Evolutionary conservation across 2,329 filamentous ascomycete genomes (phyloP).

Genomic region (Fusarium sp.): DNA sequence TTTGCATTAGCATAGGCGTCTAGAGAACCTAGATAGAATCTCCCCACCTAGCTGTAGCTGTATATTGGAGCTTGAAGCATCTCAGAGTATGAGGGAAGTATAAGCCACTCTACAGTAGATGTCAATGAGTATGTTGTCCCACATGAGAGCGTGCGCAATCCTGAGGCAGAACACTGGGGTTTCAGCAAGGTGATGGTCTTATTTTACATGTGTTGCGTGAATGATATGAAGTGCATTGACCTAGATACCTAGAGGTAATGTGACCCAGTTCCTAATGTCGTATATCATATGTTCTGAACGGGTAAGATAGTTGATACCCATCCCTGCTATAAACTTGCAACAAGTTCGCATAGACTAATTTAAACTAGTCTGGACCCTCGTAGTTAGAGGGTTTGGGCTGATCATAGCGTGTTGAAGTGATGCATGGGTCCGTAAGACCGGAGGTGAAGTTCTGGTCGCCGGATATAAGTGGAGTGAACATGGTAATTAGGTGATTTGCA

Average conservation of each 20-base stretch:
- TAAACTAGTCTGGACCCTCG: neutral
- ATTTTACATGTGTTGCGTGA: slow-evolving; percentile 1
- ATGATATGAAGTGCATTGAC: neutral
- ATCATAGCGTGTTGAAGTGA: neutral
- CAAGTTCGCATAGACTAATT: slow-evolving; percentile 11
- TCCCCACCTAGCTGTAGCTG: neutral
- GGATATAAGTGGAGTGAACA: neutral
- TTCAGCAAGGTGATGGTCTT: neutral
- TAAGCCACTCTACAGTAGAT: slow-evolving; percentile 5
- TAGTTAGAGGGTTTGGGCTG: neutral
- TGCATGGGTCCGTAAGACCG: too few relatives aligned
- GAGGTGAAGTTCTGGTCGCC: neutral
- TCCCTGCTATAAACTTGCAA: slow-evolving; percentile 3
- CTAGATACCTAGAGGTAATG: too few relatives aligned
- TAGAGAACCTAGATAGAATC: slow-evolving; percentile 14
- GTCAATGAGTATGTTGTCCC: neutral
- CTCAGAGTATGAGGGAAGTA: slow-evolving; percentile 5
- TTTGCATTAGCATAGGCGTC: slow-evolving; percentile 6
- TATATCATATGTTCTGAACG: neutral
- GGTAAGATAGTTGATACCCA: neutral
- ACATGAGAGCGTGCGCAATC: neutral
- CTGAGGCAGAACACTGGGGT: neutral
- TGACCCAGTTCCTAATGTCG: neutral
- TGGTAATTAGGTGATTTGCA: neutral
- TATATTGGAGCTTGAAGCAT: neutral